Evolutionary conservation across 1,284 basidiomycete species (phyloP), one percentile per base, ranked within the genome.

Genomic region (Ceratobasidium theobromae): DNA sequence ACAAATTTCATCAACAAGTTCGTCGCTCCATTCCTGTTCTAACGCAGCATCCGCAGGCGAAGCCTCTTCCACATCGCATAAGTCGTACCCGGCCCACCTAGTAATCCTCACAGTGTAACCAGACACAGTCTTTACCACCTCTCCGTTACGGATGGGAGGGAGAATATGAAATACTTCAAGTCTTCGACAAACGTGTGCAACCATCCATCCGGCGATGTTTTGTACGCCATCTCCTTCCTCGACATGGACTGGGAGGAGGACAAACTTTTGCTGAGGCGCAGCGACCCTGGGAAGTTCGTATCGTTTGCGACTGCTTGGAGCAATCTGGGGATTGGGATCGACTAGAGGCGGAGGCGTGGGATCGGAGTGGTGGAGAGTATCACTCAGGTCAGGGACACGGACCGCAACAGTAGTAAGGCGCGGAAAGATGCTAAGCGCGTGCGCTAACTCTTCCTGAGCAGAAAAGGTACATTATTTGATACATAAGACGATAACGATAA

Each of bases 51-150:
- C 58, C 58, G 46, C 46, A 8, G 12, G 30, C 32, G 58, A 35
- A 14, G 58, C 58, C 27, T 62, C 58, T 27, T 62, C 58, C 32
- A 62, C 45, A 27, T 62, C 58, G 25, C 58, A 62, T 2, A 62
- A 18, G 21, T 62, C 58, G 27, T 62, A 62, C 23, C 58, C 58
- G 14, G 58, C 58, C 58, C 58, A 62, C n/a, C 58, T 18, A 18
- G 58, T 62, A n/a, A 62, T 62, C 33, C 58, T 49, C 3, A 62
- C 46, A 27, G 58, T 62, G 25, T 62, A 62, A 5, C 58, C 58
- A 23, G 46, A 51, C 18, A 62, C 58, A 14, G 58, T 32, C 30
- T 41, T 62, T 16, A 62, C 28, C 1, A 62, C 58, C 32, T 62
- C 45, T 16, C 58, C 58, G 23, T 46, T 32, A 5, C 33, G 45